These are phyloP conservation scores for Talaromyces sp. DNA, from an alignment of 2,329 filamentous ascomycete species.

Conservation along the genomic window DNA sequence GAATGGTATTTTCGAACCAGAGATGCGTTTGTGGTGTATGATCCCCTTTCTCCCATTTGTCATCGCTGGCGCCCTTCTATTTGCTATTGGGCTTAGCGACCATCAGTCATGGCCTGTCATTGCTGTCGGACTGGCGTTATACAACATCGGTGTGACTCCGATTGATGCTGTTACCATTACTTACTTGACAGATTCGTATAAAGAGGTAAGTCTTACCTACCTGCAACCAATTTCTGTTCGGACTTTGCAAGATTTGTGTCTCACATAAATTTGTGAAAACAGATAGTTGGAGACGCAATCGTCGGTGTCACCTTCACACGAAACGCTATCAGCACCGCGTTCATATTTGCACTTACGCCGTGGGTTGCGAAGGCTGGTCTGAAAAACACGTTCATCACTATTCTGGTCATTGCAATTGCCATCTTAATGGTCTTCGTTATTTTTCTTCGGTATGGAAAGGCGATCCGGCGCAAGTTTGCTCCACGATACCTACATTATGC, in stretches of 20 bases:
- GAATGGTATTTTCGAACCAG: conserved; percentile 8
- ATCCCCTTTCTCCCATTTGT: conserved; percentile 4
- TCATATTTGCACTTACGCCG: conserved; percentile 3
- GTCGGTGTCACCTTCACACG: background rate
- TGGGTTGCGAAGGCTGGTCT: background rate
- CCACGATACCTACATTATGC: conserved; percentile 2
- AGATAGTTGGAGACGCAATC: conserved; percentile 5
- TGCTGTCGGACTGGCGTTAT: background rate
- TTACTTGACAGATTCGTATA: conserved; percentile 5
- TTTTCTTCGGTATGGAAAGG: conserved; percentile 5
- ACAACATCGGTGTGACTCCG: background rate
- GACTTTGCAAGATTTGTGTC: background rate
- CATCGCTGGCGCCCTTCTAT: background rate
- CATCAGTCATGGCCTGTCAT: conserved; percentile 2
- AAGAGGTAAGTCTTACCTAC: background rate
- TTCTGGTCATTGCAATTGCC: conserved; percentile 4
- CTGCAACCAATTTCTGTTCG: background rate
- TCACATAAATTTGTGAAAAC: background rate
- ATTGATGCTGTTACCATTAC: conserved; percentile 1
- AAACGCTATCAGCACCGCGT: background rate
- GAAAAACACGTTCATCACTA: conserved; percentile 7
- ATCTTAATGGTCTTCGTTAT: background rate
- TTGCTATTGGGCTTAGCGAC: background rate
- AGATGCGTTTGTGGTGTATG: conserved; percentile 9
- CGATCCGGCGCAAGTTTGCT: conserved; percentile 1